These are phyloP conservation scores for Laguncularia racemosa DNA, from an alignment of 345 rosid species.

Conservation along the genomic window DNA sequence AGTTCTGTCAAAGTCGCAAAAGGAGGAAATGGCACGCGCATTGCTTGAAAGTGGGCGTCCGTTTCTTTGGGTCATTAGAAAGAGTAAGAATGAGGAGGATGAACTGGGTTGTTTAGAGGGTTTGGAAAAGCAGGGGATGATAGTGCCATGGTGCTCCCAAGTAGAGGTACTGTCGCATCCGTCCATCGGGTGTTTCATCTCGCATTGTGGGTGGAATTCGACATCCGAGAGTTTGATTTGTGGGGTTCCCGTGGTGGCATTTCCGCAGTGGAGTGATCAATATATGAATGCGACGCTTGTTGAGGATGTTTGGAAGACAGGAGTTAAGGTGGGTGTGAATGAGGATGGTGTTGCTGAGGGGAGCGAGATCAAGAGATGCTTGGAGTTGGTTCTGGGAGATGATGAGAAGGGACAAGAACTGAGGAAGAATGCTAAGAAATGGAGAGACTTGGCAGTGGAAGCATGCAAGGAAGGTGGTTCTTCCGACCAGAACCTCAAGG, in stretches of 20 bases:
- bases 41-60: neutral
- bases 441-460: slow-evolving; percentile 23
- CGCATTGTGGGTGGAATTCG: slow-evolving; percentile 40
- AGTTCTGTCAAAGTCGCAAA: slow-evolving; percentile 8
- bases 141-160: slow-evolving; percentile 28
- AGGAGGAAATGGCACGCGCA: slow-evolving; percentile 20
- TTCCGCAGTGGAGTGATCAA: slow-evolving; percentile 30
- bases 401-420: slow-evolving; percentile 17
- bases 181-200: slow-evolving; percentile 26
- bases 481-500: slow-evolving; percentile 19
- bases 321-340: slow-evolving; percentile 6
- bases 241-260: slow-evolving; percentile 27
- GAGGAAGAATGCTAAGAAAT: slow-evolving; percentile 20
- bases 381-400: slow-evolving; percentile 28
- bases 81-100: slow-evolving; percentile 2
- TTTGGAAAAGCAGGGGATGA: slow-evolving; percentile 12
- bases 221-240: slow-evolving; percentile 19
- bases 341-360: slow-evolving; percentile 12
- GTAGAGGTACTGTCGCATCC: slow-evolving; percentile 27
- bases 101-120: slow-evolving; percentile 3
- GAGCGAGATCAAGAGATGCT: slow-evolving; percentile 23
- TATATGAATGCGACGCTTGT: slow-evolving; percentile 21
- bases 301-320: slow-evolving; percentile 22
- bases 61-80: slow-evolving; percentile 26
- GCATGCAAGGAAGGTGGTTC: slow-evolving; percentile 22